Evolutionary conservation across 805 yeast species (phyloP).

Genomic region (Wickerhamiella slavikovae): DNA sequence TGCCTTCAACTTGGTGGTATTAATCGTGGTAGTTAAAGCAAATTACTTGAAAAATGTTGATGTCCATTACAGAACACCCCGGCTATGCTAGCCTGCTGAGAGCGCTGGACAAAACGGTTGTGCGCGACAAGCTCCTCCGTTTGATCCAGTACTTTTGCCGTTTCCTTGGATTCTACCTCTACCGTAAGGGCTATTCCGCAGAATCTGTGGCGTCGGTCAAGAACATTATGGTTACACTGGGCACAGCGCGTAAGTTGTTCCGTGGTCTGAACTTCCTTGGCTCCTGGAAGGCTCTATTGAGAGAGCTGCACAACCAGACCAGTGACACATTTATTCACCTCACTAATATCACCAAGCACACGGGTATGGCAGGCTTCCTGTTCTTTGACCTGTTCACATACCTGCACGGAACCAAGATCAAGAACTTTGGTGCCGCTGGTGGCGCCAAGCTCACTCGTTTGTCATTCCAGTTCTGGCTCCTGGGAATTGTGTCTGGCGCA

Average conservation of each 20-base stretch:
- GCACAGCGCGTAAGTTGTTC: constrained; percentile 61
- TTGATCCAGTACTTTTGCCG: constrained; percentile 63
- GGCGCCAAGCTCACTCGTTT: constrained; percentile 6
- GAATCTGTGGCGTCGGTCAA: constrained; percentile 29
- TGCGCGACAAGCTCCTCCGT: constrained; percentile 66
- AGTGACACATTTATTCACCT: constrained; percentile 34
- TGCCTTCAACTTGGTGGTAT: too few species aligned
- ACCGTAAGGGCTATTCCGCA: constrained; percentile 32
- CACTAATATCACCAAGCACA: constrained; percentile 19
- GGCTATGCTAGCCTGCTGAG: constrained; percentile 7
- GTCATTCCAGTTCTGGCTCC: constrained; percentile 40
- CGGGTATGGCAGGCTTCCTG: constrained; percentile 18
- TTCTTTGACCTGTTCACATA: constrained; percentile 18
- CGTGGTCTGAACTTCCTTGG: constrained; percentile 62
- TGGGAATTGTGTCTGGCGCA: constrained; percentile 45
- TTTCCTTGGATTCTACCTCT: constrained; percentile 42
- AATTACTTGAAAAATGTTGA: too few species aligned
- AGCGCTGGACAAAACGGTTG: constrained; percentile 22
- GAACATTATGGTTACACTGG: constrained; percentile 38
- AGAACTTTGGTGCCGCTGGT: constrained; percentile 17
- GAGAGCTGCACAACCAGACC: constrained; percentile 49
- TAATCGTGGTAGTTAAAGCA: too few species aligned
- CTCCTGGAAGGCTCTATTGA: constrained; percentile 48
- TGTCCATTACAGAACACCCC: constrained; percentile 10
- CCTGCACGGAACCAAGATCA: constrained; percentile 13